Base-by-base conservation (phyloP, 257 asterid genomes). In the Solanum habrochaites region DNA sequence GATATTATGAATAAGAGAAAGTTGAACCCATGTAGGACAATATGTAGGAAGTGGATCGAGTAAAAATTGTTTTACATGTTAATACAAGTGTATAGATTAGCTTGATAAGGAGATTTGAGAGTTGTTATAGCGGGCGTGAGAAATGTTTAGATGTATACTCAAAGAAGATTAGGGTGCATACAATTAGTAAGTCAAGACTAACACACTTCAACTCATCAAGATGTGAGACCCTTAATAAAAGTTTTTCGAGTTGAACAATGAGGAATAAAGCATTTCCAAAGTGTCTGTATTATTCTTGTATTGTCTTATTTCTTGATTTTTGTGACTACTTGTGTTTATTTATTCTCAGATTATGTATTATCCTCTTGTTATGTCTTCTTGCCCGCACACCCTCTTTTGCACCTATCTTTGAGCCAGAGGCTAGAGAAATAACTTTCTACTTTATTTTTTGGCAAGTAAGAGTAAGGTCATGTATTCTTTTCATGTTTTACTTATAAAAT, bases 401-500 rank as follows among this genome's bases (percentile, higher is more conserved):
- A 62, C 13, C 3, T 47, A 14, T 14, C 58, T 47, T 47, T 47
- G 32, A 62, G 14, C 16, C 7, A 62, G 8, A 5, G 13, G 6
- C 11, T 62, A 11, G n/a, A 4, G 2, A 62, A 62, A n/a, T 2
- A 62, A 23, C 58, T 2, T 62, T 3, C n/a, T n/a, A n/a, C n/a
- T n/a, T 5, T 11, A n/a, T 7, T 4, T 20, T 56, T 23, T 56
- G 11, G 7, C n/a, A 56, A 5, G 1, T 56, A 62, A 27, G 1
- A 7, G 31, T 11, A 62, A 64, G 32, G 5, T 11, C 8, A 0
- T 11, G 12, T 11, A 64, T 64, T 1, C 13, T 11, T 64, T 12
- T 6, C 2, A 2, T 4, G 2, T 0, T 7, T 3, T 6, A 5
- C 18, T 64, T 64, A 5, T 2, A 12, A 11, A 4, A 25, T 64